Conservation (phyloP, 2,329 filamentous ascomycete genomes). For the Raffaelea ambrosiae region DNA sequence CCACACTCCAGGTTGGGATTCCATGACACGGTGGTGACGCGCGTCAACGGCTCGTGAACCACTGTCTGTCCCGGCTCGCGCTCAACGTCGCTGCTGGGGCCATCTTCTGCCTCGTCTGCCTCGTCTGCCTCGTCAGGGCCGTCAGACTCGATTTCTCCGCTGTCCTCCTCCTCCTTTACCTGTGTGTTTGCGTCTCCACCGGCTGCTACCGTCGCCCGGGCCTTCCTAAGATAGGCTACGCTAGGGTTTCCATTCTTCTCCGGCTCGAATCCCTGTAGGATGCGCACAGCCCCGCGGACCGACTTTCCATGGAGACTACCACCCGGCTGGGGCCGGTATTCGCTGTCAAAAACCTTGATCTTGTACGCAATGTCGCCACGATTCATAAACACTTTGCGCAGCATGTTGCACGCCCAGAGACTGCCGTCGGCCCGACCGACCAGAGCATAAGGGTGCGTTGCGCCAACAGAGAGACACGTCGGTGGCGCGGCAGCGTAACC, state of each 20-base stretch:
- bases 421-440: slow-evolving; percentile 41
- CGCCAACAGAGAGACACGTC: slow-evolving; percentile 40
- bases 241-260: slow-evolving; percentile 35
- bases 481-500: slow-evolving; percentile 22
- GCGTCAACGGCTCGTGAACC: slow-evolving; percentile 54
- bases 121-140: slow-evolving; percentile 15
- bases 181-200: no score
- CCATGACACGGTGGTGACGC: slow-evolving; percentile 56
- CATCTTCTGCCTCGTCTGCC: slow-evolving; percentile 16
- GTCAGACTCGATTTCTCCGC: slow-evolving; percentile 14
- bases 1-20: slow-evolving; percentile 59
- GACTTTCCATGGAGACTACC: not conserved
- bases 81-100: slow-evolving; percentile 14
- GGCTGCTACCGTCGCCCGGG: slow-evolving; percentile 2
- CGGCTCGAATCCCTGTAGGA: slow-evolving; percentile 41
- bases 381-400: slow-evolving; percentile 34
- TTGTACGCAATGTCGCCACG: slow-evolving; percentile 29
- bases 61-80: slow-evolving; percentile 23
- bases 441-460: slow-evolving; percentile 42
- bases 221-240: not conserved
- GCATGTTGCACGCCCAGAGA: slow-evolving; percentile 26
- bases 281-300: slow-evolving; percentile 18
- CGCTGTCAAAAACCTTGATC: slow-evolving; percentile 43
- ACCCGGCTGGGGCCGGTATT: slow-evolving; percentile 20
- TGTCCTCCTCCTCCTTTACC: slow-evolving; percentile 19